Conservation (phyloP, 208 protist genomes). For the Naegleria gruberi region DNA sequence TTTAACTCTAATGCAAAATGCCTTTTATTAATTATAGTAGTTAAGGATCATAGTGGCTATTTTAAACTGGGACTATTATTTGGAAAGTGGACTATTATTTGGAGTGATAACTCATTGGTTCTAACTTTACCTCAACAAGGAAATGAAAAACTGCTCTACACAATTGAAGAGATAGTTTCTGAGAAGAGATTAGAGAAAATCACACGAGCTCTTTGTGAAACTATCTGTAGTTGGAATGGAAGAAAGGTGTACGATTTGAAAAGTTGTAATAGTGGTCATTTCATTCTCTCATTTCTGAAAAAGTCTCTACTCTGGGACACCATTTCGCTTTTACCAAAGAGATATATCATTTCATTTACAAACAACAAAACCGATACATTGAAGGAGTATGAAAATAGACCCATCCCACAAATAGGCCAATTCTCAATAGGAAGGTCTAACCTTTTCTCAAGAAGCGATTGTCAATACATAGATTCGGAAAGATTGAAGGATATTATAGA, state of each 20-base stretch:
- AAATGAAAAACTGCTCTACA: no score
- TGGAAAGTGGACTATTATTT: background rate
- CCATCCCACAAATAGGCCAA: no score
- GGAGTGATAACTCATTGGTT: background rate
- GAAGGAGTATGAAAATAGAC: background rate
- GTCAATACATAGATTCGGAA: background rate
- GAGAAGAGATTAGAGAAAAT: background rate
- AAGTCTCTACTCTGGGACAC: background rate
- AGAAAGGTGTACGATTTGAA: background rate
- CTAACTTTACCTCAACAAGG: background rate
- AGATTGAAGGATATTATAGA: background rate
- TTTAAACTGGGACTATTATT: background rate
- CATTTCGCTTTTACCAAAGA: background rate
- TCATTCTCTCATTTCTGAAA: background rate
- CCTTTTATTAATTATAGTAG: background rate
- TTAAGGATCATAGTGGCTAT: background rate
- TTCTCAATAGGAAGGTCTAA: no score
- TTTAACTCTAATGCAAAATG: background rate
- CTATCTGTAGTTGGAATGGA: background rate
- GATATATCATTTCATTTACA: background rate
- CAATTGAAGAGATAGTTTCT: no score
- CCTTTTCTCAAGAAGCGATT: no score
- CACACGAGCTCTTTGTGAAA: background rate
- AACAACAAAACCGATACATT: no score
- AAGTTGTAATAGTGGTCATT: background rate